Evolutionary conservation across 306 rosid species (phyloP).

Genomic region (Cucumis hystrix): DNA sequence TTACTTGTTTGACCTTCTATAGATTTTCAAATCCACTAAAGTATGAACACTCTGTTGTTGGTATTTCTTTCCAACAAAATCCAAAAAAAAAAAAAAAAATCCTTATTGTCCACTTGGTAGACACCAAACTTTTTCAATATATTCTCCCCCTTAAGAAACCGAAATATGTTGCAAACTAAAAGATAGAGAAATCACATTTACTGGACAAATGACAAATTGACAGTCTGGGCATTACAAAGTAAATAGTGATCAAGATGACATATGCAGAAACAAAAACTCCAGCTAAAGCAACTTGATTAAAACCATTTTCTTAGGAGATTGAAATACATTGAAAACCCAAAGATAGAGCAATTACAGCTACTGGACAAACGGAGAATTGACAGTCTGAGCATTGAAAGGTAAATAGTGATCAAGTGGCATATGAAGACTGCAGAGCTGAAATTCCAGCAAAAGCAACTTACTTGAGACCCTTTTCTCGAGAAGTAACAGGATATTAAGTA

Average conservation of each 20-base stretch:
- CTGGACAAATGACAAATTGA: background rate
- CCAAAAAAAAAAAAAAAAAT: too few species aligned
- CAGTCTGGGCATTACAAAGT: background rate
- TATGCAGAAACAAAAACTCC: background rate
- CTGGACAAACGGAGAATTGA: background rate
- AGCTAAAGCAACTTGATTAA: conserved; percentile 30
- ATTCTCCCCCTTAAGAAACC: background rate
- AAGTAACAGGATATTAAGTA: conserved; percentile 75
- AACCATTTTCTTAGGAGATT: conserved; percentile 21
- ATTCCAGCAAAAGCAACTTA: conserved; percentile 26
- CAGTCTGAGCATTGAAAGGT: background rate
- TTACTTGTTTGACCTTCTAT: too few species aligned
- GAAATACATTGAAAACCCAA: background rate
- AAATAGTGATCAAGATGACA: background rate
- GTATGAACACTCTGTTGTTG: background rate
- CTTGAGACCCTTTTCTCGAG: conserved; percentile 61
- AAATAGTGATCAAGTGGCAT: background rate
- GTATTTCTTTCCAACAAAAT: background rate
- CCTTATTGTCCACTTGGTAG: background rate
- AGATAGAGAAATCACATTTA: background rate
- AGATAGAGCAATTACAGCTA: background rate
- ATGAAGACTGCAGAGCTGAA: background rate
- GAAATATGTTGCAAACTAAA: background rate
- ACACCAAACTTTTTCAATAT: background rate
- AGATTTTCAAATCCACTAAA: too few species aligned